Evolutionary conservation across 2,329 filamentous ascomycete genomes (phyloP), one percentile per base, ranked within the genome.

Genomic region (Stemphylium beticola): DNA sequence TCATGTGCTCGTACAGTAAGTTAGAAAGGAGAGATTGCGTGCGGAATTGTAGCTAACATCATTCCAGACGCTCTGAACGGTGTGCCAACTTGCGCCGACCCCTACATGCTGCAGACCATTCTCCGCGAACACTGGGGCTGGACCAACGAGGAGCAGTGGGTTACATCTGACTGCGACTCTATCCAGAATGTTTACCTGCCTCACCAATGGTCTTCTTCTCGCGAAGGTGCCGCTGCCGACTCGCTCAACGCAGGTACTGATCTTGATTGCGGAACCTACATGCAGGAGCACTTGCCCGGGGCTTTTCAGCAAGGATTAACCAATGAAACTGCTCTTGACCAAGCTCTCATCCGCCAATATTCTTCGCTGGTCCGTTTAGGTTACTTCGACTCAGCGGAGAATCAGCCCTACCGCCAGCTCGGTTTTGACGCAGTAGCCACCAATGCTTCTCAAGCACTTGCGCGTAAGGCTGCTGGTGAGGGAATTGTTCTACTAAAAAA

Each of bases 61-160:
- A 87, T 4, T 9, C 2, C 10, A 64, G 61, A 90, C 58, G 77
- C 85, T 0, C 78, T 91, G 24, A 88, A 90, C 53, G 87, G 87
- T 0, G 80, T 85, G 0, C 87, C 87, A 0, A 81, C 85, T 4
- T 90, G 87, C 61, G 85, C 86, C 0, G 84, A 84, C 58, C 76
- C 79, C 0, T 90, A 87, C 61, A 76, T 90, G 0, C 78, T 90
- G 40, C 81, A 87, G 58, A 83, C 83, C 0, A 76, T 91, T 17
- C 79, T 91, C 2, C 81, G 88, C 0, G 83, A 87, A 40, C 83
- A 86, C 61, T 91, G 87, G 84, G 80, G 78, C 29, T 91, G 86
- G 80, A 83, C 80, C 0, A 78, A 81, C 2, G 79, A 85, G 36
- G 81, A 86, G 42, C 83, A 88, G 57, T 88, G 82, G 67, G 80